Base-by-base conservation (phyloP, 2,329 filamentous ascomycete species). In the Claviceps sp. region DNA sequence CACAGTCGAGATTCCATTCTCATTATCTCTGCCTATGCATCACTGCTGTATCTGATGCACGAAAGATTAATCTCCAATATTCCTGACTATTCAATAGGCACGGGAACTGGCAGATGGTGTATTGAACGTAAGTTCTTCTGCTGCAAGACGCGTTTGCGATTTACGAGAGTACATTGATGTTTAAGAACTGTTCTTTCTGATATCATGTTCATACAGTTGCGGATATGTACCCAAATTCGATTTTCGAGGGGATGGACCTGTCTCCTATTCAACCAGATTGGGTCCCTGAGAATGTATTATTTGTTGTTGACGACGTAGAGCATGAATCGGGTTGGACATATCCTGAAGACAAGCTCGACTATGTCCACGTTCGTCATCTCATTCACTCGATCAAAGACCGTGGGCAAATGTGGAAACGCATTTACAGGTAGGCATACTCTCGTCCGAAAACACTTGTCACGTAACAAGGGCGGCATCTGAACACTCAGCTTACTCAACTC, bases 261-360 rank as follows among this genome's bases (percentile, higher is more conserved):
- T 77, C 74, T 1, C 74, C 73, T 0, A 77, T 77, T 42, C 74
- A 77, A 49, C 74, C 74, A 0, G 70, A 70, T 47, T 74, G 70
- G 59, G 72, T 77, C 0, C 74, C 74, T 2, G 66, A 71, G 49
- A 77, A 77, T 51, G 71, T 73, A n/a, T 66, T 69, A 23, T 77
- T 77, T 55, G 67, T 73, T 23, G 70, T 77, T 40, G 74, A 76
- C 58, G 74, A 77, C 56, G 71, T 77, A 49, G 74, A 77, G 53
- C 69, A 72, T 45, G 68, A 68, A 47, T 71, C 71, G 17, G 73
- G 74, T 16, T 77, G 74, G 74, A 66, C 69, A 3, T 70, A 74
- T 51, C 62, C 66, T 5, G 67, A 71, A 4, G 62, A 71, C 54
- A 63, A 65, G 16, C 75, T 74, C 50, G 74, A 77, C 56, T 74